These are phyloP conservation scores for Leishmania aethiopica DNA, from an alignment of 208 protist species.

Conservation along the genomic window DNA sequence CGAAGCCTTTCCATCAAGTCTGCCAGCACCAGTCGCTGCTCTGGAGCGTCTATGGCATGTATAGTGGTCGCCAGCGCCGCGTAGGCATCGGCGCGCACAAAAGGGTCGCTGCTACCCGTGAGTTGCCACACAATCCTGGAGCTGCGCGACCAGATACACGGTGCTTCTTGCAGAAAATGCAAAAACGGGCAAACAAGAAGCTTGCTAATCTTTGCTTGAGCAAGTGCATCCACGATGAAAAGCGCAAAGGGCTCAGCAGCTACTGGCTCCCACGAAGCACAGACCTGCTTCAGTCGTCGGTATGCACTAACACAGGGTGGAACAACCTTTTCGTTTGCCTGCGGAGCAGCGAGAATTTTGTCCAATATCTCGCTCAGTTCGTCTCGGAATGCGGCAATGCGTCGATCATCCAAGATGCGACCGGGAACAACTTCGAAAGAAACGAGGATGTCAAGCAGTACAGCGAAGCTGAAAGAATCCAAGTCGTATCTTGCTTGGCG, in stretches of 20 bases:
- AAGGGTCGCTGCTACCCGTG: slow-evolving; percentile 14
- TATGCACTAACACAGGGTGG: slow-evolving; percentile 25
- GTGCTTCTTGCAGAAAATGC: slow-evolving; percentile 30
- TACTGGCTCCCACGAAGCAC: slow-evolving; percentile 4
- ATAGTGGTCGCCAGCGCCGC: slow-evolving; percentile 8
- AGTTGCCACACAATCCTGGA: slow-evolving; percentile 7
- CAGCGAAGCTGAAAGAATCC: slow-evolving; percentile 9
- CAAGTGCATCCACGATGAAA: background rate
- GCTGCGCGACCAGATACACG: background rate
- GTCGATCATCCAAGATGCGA: background rate
- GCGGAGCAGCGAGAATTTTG: background rate
- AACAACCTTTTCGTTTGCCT: slow-evolving; percentile 7
- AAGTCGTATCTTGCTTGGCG: slow-evolving; percentile 12
- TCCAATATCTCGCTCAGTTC: slow-evolving; percentile 7
- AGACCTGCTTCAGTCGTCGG: slow-evolving; percentile 6
- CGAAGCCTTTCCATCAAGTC: slow-evolving; percentile 23
- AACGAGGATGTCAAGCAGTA: slow-evolving; percentile 21
- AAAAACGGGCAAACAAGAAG: slow-evolving; percentile 27
- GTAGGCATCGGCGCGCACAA: slow-evolving; percentile 34
- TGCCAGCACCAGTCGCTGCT: slow-evolving; percentile 6
- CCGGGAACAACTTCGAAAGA: background rate
- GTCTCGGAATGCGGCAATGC: slow-evolving; percentile 10
- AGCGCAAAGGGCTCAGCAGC: background rate
- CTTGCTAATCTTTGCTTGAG: slow-evolving; percentile 9
- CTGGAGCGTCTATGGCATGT: slow-evolving; percentile 1